Evolutionary conservation across 306 rosid species (phyloP).

Genomic region (Rosa persica): DNA sequence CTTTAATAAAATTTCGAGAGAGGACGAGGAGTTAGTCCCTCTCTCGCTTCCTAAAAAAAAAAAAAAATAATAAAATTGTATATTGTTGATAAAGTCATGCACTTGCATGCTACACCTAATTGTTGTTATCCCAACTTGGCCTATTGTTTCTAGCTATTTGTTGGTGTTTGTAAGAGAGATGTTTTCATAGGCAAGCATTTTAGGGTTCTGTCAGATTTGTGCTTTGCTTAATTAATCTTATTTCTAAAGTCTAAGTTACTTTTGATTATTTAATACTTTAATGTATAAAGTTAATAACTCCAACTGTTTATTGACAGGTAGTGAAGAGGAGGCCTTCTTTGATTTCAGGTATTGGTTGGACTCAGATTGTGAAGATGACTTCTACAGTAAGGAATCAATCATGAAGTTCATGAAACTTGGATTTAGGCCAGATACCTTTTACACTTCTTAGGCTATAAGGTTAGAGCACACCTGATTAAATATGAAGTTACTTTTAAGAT

Average conservation of each 20-base stretch:
- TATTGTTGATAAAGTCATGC: background rate
- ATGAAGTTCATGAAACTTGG: slow-evolving; percentile 99
- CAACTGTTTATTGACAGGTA: slow-evolving; percentile 44
- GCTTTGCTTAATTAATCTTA: background rate
- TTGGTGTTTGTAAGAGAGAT: background rate
- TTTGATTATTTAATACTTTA: background rate
- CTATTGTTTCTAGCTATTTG: background rate
- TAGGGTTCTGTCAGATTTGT: background rate
- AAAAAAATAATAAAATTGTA: background rate
- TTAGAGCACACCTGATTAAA: slow-evolving; percentile 13
- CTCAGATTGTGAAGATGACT: slow-evolving; percentile 87
- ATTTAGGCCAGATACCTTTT: slow-evolving; percentile 92
- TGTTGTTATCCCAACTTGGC: background rate
- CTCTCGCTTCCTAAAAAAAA: too few species aligned
- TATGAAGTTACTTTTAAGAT: background rate
- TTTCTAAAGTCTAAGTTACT: background rate
- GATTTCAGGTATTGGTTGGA: slow-evolving; percentile 87
- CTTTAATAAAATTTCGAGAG: too few species aligned
- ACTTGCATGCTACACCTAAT: background rate
- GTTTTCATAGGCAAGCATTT: background rate
- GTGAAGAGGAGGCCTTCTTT: slow-evolving; percentile 78
- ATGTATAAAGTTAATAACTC: slow-evolving; percentile 7
- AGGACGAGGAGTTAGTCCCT: too few species aligned
- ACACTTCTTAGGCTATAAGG: slow-evolving; percentile 77
- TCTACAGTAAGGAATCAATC: slow-evolving; percentile 53